These are phyloP conservation scores for Hyphodiscus hymeniophilus DNA, from an alignment of 495 filamentous ascomycete genomes.

Conservation along the genomic window DNA sequence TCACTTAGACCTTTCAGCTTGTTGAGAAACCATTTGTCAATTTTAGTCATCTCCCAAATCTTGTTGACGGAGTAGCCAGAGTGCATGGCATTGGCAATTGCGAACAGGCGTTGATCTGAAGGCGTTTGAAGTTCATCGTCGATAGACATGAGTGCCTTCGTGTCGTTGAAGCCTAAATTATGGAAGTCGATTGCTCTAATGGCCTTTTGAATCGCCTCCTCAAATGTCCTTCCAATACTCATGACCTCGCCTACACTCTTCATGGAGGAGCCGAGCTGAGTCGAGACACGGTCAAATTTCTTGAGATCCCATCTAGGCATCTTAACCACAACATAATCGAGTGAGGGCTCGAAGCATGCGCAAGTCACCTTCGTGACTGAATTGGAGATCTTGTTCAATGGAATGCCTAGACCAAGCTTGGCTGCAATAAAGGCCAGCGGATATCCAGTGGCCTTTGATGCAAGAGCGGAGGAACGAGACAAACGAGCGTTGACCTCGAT, in stretches of 20 bases:
- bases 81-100: conserved; percentile 96
- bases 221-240: conserved; percentile 93
- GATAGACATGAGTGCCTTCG: conserved; percentile 87
- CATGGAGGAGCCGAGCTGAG: conserved; percentile 93
- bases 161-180: conserved; percentile 93
- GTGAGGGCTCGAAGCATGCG: conserved; percentile 97
- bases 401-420: conserved; percentile 89
- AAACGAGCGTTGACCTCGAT: conserved; percentile 98
- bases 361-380: conserved; percentile 93
- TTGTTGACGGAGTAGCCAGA: conserved; percentile 87
- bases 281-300: conserved; percentile 96
- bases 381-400: conserved; percentile 93
- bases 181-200: conserved; percentile 91
- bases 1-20: conserved; percentile 84
- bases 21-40: conserved; percentile 95
- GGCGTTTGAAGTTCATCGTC: conserved; percentile 94
- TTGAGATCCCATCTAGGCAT: conserved; percentile 98
- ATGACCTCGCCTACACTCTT: conserved; percentile 99
- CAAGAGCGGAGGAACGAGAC: conserved; percentile 87
- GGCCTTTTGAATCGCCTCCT: conserved; percentile 97
- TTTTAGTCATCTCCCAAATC: conserved; percentile 96
- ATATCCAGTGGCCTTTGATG: conserved; percentile 95
- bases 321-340: conserved; percentile 98
- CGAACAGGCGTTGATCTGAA: conserved; percentile 94
- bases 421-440: conserved; percentile 94